Conservation (phyloP, 169 alveolate genomes). For the Plasmodium reichenowi region DNA sequence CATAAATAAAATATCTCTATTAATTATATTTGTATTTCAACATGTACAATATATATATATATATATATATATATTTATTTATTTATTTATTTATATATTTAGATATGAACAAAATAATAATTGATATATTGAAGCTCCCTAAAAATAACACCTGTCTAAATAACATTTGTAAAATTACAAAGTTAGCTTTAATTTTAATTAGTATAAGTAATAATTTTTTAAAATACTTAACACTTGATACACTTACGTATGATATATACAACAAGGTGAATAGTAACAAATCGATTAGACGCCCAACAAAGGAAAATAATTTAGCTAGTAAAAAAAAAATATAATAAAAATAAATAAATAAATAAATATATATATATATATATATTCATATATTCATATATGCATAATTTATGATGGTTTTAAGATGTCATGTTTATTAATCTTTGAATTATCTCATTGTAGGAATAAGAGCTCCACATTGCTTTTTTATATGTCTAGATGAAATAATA, state of each 20-base stretch:
- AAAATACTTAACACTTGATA: conserved; percentile 33
- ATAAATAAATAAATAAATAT: not conserved
- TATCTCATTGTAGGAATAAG: conserved; percentile 21
- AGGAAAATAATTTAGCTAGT: conserved; percentile 34
- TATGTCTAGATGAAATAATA: conserved; percentile 65
- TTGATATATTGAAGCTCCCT: conserved; percentile 43
- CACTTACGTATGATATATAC: conserved; percentile 39
- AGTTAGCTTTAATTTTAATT: conserved; percentile 60
- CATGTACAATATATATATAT: not conserved
- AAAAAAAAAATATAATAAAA: not conserved
- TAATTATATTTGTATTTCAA: not conserved
- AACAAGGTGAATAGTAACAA: conserved; percentile 26
- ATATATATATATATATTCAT: not conserved
- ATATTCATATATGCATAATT: not conserved
- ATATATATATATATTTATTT: not conserved
- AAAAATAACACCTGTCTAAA: conserved; percentile 20
- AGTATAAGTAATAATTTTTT: conserved; percentile 56
- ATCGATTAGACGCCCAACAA: conserved; percentile 5
- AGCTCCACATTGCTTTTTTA: conserved; percentile 73
- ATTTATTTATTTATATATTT: not conserved
- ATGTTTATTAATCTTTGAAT: no score
- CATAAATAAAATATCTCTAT: no score
- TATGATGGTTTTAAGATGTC: not conserved
- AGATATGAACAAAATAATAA: conserved; percentile 57
- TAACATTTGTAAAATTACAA: conserved; percentile 65